Base-by-base conservation (phyloP, 2,329 filamentous ascomycete species). In the Rutstroemia sp. region DNA sequence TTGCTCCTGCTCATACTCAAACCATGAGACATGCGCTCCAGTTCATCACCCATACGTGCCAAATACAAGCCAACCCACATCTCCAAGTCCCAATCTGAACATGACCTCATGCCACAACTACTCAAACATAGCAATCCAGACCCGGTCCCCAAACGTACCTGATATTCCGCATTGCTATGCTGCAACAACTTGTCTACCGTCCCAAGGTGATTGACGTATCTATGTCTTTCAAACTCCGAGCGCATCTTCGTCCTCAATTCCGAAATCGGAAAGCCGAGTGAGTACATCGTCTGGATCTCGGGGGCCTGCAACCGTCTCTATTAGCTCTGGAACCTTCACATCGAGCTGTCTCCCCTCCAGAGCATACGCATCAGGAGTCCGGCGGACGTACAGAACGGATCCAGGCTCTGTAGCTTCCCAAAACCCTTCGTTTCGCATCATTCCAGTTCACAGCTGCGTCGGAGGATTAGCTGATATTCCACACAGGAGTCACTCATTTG, bases 201-300 rank as follows among this genome's bases (percentile, higher is more conserved):
- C 51, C 81, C 81, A 55, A 97, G 76, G 76, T 97, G 91, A 73
- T 88, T 89, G 64, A 96, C 91, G 72, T 88, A 96, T 79, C 94
- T 82, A 77, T 97, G 87, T 70, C 90, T 83, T 79, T 99, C 94
- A 72, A 96, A 99, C 72, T 99, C 92, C 76, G 97, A 88, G 72
- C 94, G 84, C 72, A 97, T 88, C 76, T 95, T 92, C 58, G 92
- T 95, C 66, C 94, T 88, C 71, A 99, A 86, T 61, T 82, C 80
- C 42, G 92, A 88, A 53, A 96, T 85, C 53, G 92, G 91, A 70
- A 95, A 83, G 71, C 89, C 89, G 69, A 99, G 78, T 61, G 88
- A 88, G 83, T 99, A 99, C 90, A 97, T 96, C 60, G 84, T 88
- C 74, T 97, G 94, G 70, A 99, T 92, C 73, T 97, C 92, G 60